These are phyloP conservation scores for Phyllosticta citrichinensis DNA, from an alignment of 2,329 filamentous ascomycete genomes.

Conservation along the genomic window DNA sequence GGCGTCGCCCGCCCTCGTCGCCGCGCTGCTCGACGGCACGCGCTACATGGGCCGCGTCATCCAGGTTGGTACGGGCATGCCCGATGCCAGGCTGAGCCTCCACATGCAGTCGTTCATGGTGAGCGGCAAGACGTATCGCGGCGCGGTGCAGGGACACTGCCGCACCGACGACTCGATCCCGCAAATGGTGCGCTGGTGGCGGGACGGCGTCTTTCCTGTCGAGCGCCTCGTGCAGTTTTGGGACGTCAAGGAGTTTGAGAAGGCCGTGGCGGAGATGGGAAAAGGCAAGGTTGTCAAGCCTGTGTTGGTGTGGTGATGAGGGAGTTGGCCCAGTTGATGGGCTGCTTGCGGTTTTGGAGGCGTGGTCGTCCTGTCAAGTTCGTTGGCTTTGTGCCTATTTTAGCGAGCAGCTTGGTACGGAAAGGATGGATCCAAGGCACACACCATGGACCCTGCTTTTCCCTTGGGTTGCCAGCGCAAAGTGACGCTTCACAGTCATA, in stretches of 20 bases:
- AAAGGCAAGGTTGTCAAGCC: conserved; percentile 6
- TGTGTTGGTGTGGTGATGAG: conserved; percentile 6
- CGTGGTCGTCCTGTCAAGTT: too few species aligned
- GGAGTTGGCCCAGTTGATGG: too few species aligned
- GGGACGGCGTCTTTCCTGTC: conserved; percentile 1
- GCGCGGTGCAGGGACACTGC: conserved; percentile 37
- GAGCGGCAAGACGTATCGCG: conserved; percentile 38
- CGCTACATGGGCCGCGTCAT: conserved; percentile 38
- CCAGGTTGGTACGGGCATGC: conserved; percentile 37
- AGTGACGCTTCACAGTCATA: too few species aligned
- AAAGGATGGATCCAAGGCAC: too few species aligned
- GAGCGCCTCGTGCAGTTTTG: conserved; percentile 7
- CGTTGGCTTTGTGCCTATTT: too few species aligned
- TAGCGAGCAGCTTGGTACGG: too few species aligned
- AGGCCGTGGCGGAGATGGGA: conserved; percentile 1
- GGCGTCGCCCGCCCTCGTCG: conserved; percentile 32
- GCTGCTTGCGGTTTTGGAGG: too few species aligned
- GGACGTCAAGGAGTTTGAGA: conserved; percentile 2
- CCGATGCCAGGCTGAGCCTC: conserved; percentile 32
- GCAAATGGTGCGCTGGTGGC: conserved; percentile 5
- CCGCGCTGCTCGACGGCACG: conserved; percentile 32
- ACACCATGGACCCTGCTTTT: too few species aligned
- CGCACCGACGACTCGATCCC: conserved; percentile 17
- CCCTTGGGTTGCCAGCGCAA: too few species aligned
- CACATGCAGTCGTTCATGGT: conserved; percentile 39